Percentiles rank a stretch among this genome's conserved stretches.
phyloP scores from a whole-genome alignment of 169 alveolate genomes.

The Plasmodium gaboni region DNA sequence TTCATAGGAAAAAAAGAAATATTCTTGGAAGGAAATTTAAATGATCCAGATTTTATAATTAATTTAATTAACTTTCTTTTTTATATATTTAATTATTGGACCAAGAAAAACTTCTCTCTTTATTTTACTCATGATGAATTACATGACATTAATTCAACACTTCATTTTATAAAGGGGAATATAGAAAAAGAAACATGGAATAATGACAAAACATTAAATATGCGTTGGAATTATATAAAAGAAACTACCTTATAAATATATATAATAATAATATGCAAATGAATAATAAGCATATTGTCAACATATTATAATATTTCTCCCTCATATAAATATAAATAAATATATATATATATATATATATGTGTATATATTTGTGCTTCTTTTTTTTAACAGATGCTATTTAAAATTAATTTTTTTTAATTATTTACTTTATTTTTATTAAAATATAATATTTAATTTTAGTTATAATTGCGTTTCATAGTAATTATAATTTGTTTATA shows the following conservation, averaged over 20 bases:
- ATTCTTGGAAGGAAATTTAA: neutral
- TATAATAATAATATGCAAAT: too few relatives aligned
- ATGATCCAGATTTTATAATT: neutral
- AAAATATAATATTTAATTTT: too few relatives aligned
- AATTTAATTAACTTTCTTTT: slow-evolving; percentile 31
- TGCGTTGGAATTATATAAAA: slow-evolving; percentile 18
- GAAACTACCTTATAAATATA: too few relatives aligned
- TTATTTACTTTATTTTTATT: too few relatives aligned
- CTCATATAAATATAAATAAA: too few relatives aligned
- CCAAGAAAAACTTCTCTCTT: slow-evolving; percentile 5
- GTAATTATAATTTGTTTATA: neutral
- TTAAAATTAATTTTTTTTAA: too few relatives aligned
- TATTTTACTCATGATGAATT: slow-evolving; percentile 47
- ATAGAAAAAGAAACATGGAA: neutral
- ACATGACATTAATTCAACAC: slow-evolving; percentile 11
- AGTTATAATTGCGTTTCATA: neutral
- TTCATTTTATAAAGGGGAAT: neutral
- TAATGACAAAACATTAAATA: neutral
- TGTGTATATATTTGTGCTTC: too few relatives aligned
- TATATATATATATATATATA: too few relatives aligned
- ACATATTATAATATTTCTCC: too few relatives aligned
- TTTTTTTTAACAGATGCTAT: too few relatives aligned
- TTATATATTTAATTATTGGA: slow-evolving; percentile 31
- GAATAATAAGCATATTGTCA: too few relatives aligned
- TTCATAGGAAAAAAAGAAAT: slow-evolving; percentile 16